phyloP scores from a whole-genome alignment of 2,329 filamentous ascomycete species.

The Calonectria honghensis region DNA sequence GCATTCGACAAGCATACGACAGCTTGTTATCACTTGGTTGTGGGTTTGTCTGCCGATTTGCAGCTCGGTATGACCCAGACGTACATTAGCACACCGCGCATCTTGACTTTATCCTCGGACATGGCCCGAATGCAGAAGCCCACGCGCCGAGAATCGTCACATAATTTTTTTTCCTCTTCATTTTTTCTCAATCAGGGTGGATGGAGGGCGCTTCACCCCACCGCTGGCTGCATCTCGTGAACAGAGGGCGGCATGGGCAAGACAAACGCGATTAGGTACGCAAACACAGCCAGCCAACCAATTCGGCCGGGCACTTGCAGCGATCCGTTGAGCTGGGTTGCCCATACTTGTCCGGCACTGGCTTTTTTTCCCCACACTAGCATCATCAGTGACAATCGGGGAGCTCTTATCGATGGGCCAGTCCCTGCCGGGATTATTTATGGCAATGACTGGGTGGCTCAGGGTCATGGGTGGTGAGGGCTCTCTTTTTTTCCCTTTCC shows the following conservation, averaged over 20 bases:
- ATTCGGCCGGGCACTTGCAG: not conserved
- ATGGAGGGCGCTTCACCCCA: constrained; percentile 32
- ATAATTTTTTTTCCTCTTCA: not conserved
- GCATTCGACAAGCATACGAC: constrained; percentile 14
- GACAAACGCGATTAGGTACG: constrained; percentile 40
- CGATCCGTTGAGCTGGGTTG: constrained; percentile 23
- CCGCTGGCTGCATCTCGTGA: constrained; percentile 24
- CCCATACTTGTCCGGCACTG: not conserved
- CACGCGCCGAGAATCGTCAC: constrained; percentile 11
- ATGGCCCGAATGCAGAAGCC: constrained; percentile 28
- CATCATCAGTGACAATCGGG: constrained; percentile 15
- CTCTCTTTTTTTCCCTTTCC: not conserved
- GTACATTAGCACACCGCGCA: constrained; percentile 14
- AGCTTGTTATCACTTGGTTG: constrained; percentile 29
- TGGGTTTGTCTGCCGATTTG: constrained; percentile 19
- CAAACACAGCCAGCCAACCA: constrained; percentile 21
- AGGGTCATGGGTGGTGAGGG: constrained; percentile 18
- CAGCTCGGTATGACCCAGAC: constrained; percentile 24
- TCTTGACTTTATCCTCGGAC: constrained; percentile 21
- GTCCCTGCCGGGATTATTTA: constrained; percentile 39
- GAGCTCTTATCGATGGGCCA: constrained; percentile 50
- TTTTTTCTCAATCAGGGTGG: constrained; percentile 11
- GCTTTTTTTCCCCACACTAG: constrained; percentile 22
- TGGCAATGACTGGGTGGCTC: constrained; percentile 45
- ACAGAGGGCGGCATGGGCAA: constrained; percentile 10